Evolutionary conservation across 164 flowering plant species (phyloP).

Genomic region (Kalanchoe fedtschenkoi): DNA sequence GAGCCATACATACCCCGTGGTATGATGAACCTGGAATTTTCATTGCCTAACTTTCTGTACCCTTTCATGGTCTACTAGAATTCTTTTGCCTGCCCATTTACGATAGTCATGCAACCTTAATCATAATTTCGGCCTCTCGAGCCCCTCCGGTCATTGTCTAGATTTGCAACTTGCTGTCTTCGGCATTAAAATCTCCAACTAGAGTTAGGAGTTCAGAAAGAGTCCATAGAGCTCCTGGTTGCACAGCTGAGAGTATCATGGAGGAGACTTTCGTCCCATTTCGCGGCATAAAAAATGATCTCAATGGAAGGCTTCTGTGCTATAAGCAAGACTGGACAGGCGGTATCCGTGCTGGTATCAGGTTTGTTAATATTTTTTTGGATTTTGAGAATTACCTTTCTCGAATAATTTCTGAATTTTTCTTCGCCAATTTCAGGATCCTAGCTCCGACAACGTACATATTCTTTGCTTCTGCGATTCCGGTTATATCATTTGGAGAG

Average conservation of each 20-base stretch:
- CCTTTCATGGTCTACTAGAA: slow-evolving; percentile 8
- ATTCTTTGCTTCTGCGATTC: slow-evolving; percentile 97
- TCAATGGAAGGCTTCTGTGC: slow-evolving; percentile 64
- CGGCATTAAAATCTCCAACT: slow-evolving; percentile 7
- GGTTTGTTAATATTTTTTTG: slow-evolving; percentile 32
- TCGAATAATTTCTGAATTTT: background rate
- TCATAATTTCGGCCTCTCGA: slow-evolving; percentile 47
- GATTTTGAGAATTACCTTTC: background rate
- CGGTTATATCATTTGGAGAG: slow-evolving; percentile 97
- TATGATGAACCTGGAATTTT: slow-evolving; percentile 3
- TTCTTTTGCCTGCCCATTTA: slow-evolving; percentile 29
- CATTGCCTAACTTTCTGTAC: slow-evolving; percentile 7
- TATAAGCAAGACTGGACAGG: slow-evolving; percentile 97
- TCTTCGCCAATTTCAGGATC: slow-evolving; percentile 38
- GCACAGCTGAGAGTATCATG: slow-evolving; percentile 27
- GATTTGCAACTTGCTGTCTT: slow-evolving; percentile 11
- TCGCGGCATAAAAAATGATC: slow-evolving; percentile 86
- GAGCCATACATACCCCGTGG: background rate
- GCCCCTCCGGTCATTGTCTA: slow-evolving; percentile 19
- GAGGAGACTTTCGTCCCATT: slow-evolving; percentile 96
- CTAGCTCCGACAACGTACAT: slow-evolving; percentile 95
- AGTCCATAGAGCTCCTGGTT: slow-evolving; percentile 6
- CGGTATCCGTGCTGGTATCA: slow-evolving; percentile 72
- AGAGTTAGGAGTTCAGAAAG: slow-evolving; percentile 4
- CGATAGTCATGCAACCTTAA: slow-evolving; percentile 26